These are phyloP conservation scores for Plasmodium relictum DNA, from an alignment of 169 alveolate genomes.

Conservation along the genomic window DNA sequence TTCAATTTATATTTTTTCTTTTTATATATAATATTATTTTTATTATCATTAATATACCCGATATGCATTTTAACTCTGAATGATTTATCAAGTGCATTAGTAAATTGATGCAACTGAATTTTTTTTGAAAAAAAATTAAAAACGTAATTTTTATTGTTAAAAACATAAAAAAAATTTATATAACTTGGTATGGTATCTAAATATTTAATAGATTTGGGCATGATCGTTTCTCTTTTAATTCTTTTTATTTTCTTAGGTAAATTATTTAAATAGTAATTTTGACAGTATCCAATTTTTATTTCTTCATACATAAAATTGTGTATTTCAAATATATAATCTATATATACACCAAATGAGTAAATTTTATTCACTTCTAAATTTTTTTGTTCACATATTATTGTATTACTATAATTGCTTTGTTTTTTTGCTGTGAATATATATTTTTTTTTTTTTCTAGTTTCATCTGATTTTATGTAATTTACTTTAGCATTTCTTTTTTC, in stretches of 20 bases:
- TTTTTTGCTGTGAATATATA: slow-evolving; percentile 33
- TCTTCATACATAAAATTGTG: slow-evolving; percentile 38
- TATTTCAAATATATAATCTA: slow-evolving; percentile 58
- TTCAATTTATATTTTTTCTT: slow-evolving; percentile 33
- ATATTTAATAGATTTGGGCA: slow-evolving; percentile 26
- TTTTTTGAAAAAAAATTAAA: slow-evolving; percentile 60
- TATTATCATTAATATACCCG: slow-evolving; percentile 36
- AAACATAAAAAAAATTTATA: slow-evolving; percentile 21
- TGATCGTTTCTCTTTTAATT: slow-evolving; percentile 21
- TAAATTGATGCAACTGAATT: slow-evolving; percentile 16
- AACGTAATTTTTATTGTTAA: slow-evolving; percentile 18
- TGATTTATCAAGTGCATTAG: slow-evolving; percentile 9
- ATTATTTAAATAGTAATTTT: slow-evolving; percentile 24
- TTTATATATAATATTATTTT: slow-evolving; percentile 52
- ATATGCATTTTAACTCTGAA: slow-evolving; percentile 25
- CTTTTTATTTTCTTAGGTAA: slow-evolving; percentile 40
- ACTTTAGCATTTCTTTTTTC: not conserved
- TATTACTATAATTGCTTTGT: slow-evolving; percentile 55
- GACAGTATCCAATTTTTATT: slow-evolving; percentile 36
- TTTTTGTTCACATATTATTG: slow-evolving; percentile 57
- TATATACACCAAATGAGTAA: slow-evolving; percentile 29
- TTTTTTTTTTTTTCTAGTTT: not conserved
- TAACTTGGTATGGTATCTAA: slow-evolving; percentile 30
- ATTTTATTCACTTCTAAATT: slow-evolving; percentile 45
- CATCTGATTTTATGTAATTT: not conserved